These are phyloP conservation scores for Geoglossum glabrum DNA, from an alignment of 495 filamentous ascomycete genomes.

Conservation along the genomic window DNA sequence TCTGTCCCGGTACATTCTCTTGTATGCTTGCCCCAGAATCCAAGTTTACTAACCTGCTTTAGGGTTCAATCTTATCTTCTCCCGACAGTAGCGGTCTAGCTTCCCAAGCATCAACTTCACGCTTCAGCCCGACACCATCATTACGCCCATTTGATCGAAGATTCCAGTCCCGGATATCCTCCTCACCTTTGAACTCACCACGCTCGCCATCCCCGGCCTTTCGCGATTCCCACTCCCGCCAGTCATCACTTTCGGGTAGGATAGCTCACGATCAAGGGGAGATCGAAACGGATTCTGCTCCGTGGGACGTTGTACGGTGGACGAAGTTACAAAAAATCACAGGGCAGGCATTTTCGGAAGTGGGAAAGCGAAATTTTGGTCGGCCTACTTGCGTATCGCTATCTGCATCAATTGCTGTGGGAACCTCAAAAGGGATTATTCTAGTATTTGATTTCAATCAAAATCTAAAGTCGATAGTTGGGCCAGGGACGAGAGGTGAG, in stretches of 20 bases:
- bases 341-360: constrained; percentile 81
- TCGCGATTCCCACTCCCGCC: constrained; percentile 51
- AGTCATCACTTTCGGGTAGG: constrained; percentile 41
- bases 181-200: constrained; percentile 35
- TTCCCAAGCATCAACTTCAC: constrained; percentile 25
- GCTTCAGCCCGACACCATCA: constrained; percentile 37
- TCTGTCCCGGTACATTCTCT: constrained; percentile 52
- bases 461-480: constrained; percentile 79
- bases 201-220: constrained; percentile 65
- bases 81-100: constrained; percentile 41
- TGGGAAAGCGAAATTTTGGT: constrained; percentile 81
- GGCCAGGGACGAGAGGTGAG: constrained; percentile 80
- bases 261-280: constrained; percentile 34
- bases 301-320: constrained; percentile 96
- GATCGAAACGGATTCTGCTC: constrained; percentile 35
- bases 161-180: constrained; percentile 69
- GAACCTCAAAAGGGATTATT: constrained; percentile 84
- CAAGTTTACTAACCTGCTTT: constrained; percentile 5
- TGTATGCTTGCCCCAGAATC: not conserved
- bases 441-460: constrained; percentile 95
- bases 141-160: constrained; percentile 85
- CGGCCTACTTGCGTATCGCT: constrained; percentile 78
- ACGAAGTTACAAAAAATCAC: constrained; percentile 82
- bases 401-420: constrained; percentile 73
- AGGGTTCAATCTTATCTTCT: constrained; percentile 73